Base-by-base conservation (phyloP, 768 basidiomycete genomes). In the Suillus placidus region DNA sequence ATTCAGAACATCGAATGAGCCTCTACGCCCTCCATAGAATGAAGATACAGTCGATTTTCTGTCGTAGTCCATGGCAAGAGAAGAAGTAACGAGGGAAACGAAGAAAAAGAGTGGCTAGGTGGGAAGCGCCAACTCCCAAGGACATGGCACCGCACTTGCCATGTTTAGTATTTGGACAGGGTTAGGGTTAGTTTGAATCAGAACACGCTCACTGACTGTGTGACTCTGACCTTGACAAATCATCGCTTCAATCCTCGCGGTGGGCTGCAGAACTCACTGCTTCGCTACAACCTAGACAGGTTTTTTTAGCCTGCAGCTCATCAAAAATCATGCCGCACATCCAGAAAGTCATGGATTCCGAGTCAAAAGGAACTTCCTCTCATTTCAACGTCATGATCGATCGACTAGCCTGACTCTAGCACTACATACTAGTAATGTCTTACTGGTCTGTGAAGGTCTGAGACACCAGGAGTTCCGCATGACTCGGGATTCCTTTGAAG, bases 11-110 rank as follows among this genome's bases (percentile, higher is more conserved):
- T 93, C 88, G 66, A 82, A 71, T n/a, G 91, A 84, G 64, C 79
- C 73, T 74, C 87, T 86, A 43, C 85, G 84, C 40, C 69, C 76
- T 26, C 87, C 89, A 68, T 92, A 93, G 81, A 92, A 93, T 4
- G 91, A 93, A 10, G 92, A 93, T 6, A 90, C 89, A 1, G 85
- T 84, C 6, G 92, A 92, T 77, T 90, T 91, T 72, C 90, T 84
- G 79, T 92, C 92, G 71, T 85, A 82, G 68, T 92, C 91, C 91
- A 92, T 92, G 56, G 16, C 64, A 32, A 13, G 49, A 23, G 61
- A 38, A 34, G 30, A 43, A 40, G 57, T 43, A 45, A 63, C 34
- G 34, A 63, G 49, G 37, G 43, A 60, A 40, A 40, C 60, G 56
- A 66, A 40, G 35, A 40, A 58, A 26, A 66, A 60, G 58, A 38